A percentile compares a stretch with the other conserved stretches of the same genome.
Conservation (phyloP, 116 monocot species). For the Iris pallida region DNA sequence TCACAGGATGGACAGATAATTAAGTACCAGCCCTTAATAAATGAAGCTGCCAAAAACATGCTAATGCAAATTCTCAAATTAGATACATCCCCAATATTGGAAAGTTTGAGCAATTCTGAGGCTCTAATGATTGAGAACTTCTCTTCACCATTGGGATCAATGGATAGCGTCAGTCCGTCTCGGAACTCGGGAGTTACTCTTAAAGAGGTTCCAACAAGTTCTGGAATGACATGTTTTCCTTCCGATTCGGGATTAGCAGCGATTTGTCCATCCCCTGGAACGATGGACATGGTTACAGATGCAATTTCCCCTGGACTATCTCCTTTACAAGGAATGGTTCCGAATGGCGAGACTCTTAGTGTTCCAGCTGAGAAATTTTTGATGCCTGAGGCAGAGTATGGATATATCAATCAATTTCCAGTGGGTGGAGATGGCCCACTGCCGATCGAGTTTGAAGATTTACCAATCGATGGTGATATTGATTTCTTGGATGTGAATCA, state of each 20-base stretch:
- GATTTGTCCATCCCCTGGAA: not conserved
- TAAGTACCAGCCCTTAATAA: constrained; percentile 39
- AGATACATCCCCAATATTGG: constrained; percentile 29
- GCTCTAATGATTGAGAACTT: constrained; percentile 16
- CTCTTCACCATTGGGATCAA: not conserved
- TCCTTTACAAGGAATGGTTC: constrained; percentile 2
- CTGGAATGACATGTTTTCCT: constrained; percentile 2
- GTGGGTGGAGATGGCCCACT: constrained; percentile 9
- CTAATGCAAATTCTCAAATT: constrained; percentile 32
- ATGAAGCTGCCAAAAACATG: constrained; percentile 39
- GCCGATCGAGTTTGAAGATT: not conserved
- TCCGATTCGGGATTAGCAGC: constrained; percentile 3
- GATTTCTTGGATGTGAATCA: constrained; percentile 10
- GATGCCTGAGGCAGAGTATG: not conserved
- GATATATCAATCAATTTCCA: not conserved
- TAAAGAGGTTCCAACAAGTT: constrained; percentile 12
- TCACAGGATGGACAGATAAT: constrained; percentile 34
- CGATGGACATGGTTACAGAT: not conserved
- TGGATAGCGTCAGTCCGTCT: constrained; percentile 2
- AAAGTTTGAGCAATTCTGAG: constrained; percentile 18
- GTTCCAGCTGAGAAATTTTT: not conserved
- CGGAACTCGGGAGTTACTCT: constrained; percentile 21
- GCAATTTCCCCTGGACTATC: not conserved
- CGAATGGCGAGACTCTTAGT: not conserved
- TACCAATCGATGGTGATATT: not conserved